Evolutionary conservation across 208 protist species (phyloP).

Genomic region (Crithidia mellificae): DNA sequence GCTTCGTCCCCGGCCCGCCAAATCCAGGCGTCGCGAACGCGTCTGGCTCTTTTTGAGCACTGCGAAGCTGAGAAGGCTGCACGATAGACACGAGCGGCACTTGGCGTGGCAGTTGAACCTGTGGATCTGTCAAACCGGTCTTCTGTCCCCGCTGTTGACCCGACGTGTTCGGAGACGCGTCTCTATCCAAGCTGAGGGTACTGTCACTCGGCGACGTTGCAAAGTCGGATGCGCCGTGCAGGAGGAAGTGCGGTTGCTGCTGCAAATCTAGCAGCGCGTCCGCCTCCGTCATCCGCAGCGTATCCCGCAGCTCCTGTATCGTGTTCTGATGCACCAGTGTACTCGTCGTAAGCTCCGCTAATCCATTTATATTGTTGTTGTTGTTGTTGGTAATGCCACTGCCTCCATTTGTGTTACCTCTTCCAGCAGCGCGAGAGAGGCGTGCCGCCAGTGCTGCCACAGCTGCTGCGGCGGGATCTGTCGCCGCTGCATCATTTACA

Average conservation of each 20-base stretch:
- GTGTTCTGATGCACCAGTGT: constrained; percentile 15
- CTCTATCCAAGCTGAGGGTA: not conserved
- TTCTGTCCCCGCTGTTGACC: no score
- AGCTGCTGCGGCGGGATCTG: not conserved
- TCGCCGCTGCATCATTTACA: not conserved
- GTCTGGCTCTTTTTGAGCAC: not conserved
- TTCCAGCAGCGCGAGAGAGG: constrained; percentile 1
- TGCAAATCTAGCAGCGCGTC: not conserved
- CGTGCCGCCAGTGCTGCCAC: constrained; percentile 4
- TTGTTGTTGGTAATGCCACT: not conserved
- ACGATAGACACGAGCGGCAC: constrained; percentile 1
- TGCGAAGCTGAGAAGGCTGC: not conserved
- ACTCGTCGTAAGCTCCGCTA: not conserved
- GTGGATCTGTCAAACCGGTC: no score
- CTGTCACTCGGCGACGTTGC: not conserved
- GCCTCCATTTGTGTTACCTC: not conserved
- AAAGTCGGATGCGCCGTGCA: not conserved
- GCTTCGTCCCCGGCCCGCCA: constrained; percentile 19
- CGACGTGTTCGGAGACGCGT: not conserved
- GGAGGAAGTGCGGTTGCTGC: not conserved
- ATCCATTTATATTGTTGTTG: not conserved
- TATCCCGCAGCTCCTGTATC: constrained; percentile 28
- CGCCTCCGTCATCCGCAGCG: constrained; percentile 15
- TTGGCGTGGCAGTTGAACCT: not conserved
- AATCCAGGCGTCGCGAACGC: not conserved